Evolutionary conservation across 1,284 basidiomycete species (phyloP), one percentile per base, ranked within the genome.

Genomic region (Ustilago loliicola): DNA sequence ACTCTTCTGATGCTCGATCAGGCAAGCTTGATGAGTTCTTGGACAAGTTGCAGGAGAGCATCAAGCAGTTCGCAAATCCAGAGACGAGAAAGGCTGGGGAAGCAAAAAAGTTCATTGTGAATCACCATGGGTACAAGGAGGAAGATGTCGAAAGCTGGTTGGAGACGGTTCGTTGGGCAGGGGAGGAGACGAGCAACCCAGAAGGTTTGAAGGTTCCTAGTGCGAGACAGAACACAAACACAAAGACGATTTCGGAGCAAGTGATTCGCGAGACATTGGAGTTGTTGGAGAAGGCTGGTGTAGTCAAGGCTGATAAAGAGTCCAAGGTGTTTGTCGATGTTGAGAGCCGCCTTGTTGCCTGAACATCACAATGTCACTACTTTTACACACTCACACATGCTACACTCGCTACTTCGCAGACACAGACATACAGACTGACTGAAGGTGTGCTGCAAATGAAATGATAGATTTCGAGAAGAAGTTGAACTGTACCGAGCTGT

Each of bases 91-190:
- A 66, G 6, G 32, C 51, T 15, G 63, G 73, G 3, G 23, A 52
- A 13, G 67, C 72, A 4, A 54, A 62, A 17, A n/a, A 59, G 6
- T 81, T 62, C 23, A 81, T 86, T 54, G 65, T 77, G 25, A 23
- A 69, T 17, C 71, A 72, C 50, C 79, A 82, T 42, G 59, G 61
- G 19, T 85, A 98, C 83, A 89, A 91, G 54, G 90, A 92, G 63
- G 89, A 91, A 70, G 94, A 96, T 83, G 90, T 96, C 73, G 88
- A 90, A 87, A 91, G 91, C 42, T 81, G 88, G 86, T 61, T 79
- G 25, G 64, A 74, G 23, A 81, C 80, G 17, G 80, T 86, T 5
- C 74, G 83, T 4, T 85, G 83, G 83, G 80, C 63, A 0, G 80
- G 80, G 2, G 84, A 85, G 27, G 29, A 61, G 38, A 77, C 82